A percentile compares a stretch with the other conserved stretches of the same genome.
These are phyloP conservation scores for Paradendryphiella salina DNA, from an alignment of 2,329 filamentous ascomycete species.

Conservation along the genomic window DNA sequence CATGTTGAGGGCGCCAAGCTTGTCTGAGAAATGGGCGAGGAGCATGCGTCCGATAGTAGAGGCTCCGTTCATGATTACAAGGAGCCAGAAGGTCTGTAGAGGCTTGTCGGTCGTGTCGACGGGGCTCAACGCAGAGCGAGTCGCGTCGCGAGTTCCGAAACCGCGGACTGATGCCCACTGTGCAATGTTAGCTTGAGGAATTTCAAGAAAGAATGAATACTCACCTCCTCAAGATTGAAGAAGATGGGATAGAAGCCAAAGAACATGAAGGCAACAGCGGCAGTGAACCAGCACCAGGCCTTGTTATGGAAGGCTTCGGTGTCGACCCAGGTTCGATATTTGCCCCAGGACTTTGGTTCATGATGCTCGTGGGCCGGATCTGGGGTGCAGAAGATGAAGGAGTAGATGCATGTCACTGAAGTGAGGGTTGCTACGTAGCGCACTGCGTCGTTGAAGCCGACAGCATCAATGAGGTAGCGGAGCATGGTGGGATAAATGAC, in stretches of 20 bases:
- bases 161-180: constrained; percentile 53
- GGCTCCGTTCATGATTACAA: constrained; percentile 56
- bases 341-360: constrained; percentile 46
- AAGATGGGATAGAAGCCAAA: constrained; percentile 58
- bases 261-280: constrained; percentile 54
- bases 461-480: constrained; percentile 47
- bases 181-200: constrained; percentile 17
- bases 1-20: constrained; percentile 52
- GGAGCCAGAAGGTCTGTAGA: constrained; percentile 54
- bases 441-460: constrained; percentile 53
- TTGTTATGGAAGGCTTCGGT: constrained; percentile 50
- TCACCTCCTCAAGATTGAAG: constrained; percentile 57
- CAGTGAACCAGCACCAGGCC: constrained; percentile 52
- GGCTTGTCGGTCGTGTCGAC: constrained; percentile 31
- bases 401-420: constrained; percentile 47
- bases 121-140: constrained; percentile 11
- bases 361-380: constrained; percentile 49
- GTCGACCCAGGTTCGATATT: constrained; percentile 51
- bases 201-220: constrained; percentile 1
- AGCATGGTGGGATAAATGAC: constrained; percentile 55
- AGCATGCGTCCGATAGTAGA: constrained; percentile 54
- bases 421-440: constrained; percentile 50
- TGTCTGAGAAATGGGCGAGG: constrained; percentile 52
- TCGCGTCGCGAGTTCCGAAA: constrained; percentile 46
- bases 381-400: constrained; percentile 50